phyloP scores from a whole-genome alignment of 2,329 filamentous ascomycete species.

The Magnaporthiopsis incrustans region DNA sequence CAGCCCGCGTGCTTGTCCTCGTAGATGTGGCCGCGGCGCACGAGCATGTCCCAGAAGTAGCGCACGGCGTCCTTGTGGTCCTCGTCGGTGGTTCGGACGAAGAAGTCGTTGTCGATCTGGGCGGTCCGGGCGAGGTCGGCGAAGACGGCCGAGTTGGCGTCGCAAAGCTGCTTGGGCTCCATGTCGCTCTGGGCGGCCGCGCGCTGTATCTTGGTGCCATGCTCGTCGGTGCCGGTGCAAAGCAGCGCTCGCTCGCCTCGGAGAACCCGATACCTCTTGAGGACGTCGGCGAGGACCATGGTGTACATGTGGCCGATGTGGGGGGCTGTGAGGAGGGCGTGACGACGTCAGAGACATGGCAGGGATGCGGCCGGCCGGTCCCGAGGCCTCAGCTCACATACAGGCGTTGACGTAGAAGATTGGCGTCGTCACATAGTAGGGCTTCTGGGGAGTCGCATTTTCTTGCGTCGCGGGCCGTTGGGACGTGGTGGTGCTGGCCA shows the following conservation, averaged over 20 bases:
- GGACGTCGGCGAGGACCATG: conserved; percentile 81
- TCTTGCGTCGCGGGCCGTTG: not conserved
- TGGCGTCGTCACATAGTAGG: conserved; percentile 90
- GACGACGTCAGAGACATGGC: not conserved
- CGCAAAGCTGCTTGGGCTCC: conserved; percentile 78
- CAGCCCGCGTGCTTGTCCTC: conserved; percentile 82
- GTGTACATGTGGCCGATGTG: conserved; percentile 94
- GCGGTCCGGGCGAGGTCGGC: conserved; percentile 62
- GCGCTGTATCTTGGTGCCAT: conserved; percentile 94
- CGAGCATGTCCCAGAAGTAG: conserved; percentile 79
- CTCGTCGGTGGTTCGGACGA: conserved; percentile 83
- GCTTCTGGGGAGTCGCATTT: conserved; percentile 44
- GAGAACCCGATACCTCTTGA: conserved; percentile 85
- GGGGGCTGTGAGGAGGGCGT: conserved; percentile 49
- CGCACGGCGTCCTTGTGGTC: conserved; percentile 79
- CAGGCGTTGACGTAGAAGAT: conserved; percentile 99
- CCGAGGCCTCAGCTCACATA: conserved; percentile 28
- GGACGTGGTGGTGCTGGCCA: conserved; percentile 2
- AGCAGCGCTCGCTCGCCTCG: conserved; percentile 64
- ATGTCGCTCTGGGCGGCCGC: conserved; percentile 66
- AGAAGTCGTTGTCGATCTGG: conserved; percentile 70
- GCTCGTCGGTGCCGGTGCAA: conserved; percentile 91
- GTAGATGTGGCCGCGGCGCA: conserved; percentile 72
- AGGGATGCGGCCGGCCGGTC: not conserved
- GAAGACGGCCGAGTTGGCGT: conserved; percentile 74